Conservation (phyloP, 768 basidiomycete genomes). For the Hericium coralloides region DNA sequence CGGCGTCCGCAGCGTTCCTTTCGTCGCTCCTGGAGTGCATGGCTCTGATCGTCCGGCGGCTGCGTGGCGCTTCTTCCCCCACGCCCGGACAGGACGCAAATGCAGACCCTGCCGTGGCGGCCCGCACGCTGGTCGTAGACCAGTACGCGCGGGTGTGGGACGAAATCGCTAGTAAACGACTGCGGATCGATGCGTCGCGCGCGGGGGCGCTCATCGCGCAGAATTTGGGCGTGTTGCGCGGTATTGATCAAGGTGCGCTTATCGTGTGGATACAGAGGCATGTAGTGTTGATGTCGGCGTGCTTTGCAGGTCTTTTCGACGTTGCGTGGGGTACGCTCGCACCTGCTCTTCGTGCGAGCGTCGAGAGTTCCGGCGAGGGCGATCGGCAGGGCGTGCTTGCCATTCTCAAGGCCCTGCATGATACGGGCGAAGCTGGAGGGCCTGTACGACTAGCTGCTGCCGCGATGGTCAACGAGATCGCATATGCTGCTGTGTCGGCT, state of each 20-base stretch:
- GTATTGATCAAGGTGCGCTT: conserved; percentile 20
- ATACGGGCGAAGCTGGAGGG: conserved; percentile 27
- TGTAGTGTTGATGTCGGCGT: background rate
- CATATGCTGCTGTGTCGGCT: background rate
- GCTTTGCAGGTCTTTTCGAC: conserved; percentile 34
- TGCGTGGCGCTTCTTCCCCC: conserved; percentile 19
- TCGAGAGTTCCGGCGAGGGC: conserved; percentile 1
- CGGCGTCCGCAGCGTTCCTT: conserved; percentile 56
- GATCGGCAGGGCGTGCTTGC: conserved; percentile 31
- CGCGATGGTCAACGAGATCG: background rate
- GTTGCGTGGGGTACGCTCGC: conserved; percentile 39
- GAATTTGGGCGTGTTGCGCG: conserved; percentile 23
- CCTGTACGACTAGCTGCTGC: conserved; percentile 5
- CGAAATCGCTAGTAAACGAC: conserved; percentile 30
- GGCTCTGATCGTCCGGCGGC: conserved; percentile 43
- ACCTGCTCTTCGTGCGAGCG: conserved; percentile 17
- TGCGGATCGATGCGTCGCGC: conserved; percentile 38
- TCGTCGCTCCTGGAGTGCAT: conserved; percentile 63
- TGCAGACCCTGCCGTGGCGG: conserved; percentile 2
- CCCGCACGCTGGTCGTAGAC: conserved; percentile 28
- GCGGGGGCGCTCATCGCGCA: conserved; percentile 38
- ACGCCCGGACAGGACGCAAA: conserved; percentile 3
- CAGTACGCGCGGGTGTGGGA: conserved; percentile 43
- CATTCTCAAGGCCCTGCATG: conserved; percentile 37
- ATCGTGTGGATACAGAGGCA: background rate